Base-by-base conservation (phyloP, 257 asterid genomes). In the Nicotiana obtusifolia region DNA sequence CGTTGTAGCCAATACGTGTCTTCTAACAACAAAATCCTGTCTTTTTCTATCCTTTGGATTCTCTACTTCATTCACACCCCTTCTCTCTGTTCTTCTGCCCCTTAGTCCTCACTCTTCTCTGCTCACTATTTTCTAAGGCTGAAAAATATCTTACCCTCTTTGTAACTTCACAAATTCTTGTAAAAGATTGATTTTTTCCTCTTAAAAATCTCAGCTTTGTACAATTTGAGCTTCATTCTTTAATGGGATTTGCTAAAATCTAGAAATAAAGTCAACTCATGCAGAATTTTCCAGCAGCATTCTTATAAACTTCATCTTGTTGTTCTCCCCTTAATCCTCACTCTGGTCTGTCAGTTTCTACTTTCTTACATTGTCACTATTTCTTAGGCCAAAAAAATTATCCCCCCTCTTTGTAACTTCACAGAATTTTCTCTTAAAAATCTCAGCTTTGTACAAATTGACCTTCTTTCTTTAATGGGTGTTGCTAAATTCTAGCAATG, bases 1-100 rank as follows among this genome's bases (percentile, higher is more conserved):
- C 98, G 98, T 94, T 94, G 77, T 80, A 75, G 19, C 5, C 11
- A 82, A 87, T 90, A 80, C 88, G 88, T 87, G 90, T 83, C 85
- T 4, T 8, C 57, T 81, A 87, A 65, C 57, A 28, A 15, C 16
- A 52, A 79, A 90, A 92, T 90, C 89, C 49, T 88, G 93, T 90
- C 92, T 57, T 77, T 82, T 69, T 78, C 81, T 68, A 81, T 82
- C 82, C 93, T 66, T 87, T 84, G 94, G 93, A 90, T 91, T 87
- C 93, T 81, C 92, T 69, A 31, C 84, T 84, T 82, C 85, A 68
- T 81, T 80, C 84, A 77, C 85, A 80, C 80, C 80, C 80, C 85
- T 41, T 49, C 84, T 54, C 78, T 71, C 54, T 37, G 6, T 11
- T n/a, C 57, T 3, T n/a, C 57, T 81, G 59, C 60, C 62, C 57